Evolutionary conservation across 2,329 filamentous ascomycete species (phyloP), one percentile per base, ranked within the genome.

Genomic region (Rutstroemia sp.): DNA sequence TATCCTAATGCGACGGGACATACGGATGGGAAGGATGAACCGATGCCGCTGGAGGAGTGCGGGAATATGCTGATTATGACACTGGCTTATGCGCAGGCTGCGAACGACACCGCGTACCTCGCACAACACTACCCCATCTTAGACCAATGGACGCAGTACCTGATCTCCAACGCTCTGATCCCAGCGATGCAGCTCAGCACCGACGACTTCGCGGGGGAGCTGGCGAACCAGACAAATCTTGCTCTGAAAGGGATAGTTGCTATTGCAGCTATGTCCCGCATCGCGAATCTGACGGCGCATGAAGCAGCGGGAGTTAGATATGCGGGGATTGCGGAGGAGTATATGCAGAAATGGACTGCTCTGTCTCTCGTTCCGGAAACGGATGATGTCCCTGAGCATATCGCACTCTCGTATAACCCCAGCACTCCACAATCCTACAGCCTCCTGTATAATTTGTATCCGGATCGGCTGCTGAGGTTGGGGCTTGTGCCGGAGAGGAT

Each of bases 61-160:
- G 87, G 87, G 19, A 87, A 91, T 69, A 90, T 95, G 79, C 78
- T 95, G 57, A 89, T 91, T 67, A 87, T 91, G 84, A 84, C 84
- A 2, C 75, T 94, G 17, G 84, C 88, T 0, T 80, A 87, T 60
- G 79, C 79, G 0, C 82, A 86, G 66, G 73, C 74, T 5, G 73
- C 79, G 0, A 68, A 72, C 16, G 78, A 86, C 62, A 75, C 68
- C 2, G 72, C 63, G 7, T 84, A 81, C 63, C 76, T 94, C 30
- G 72, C 75, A 19, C 75, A 80, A 37, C 89, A 88, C 68, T 94
- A 92, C 72, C 69, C 73, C 2, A 76, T 92, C 38, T 84, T 89
- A 73, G 84, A 83, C 63, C 84, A 91, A 64, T 94, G 89, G 89
- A 89, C 88, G 0, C 77, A 80, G 2, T 92, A 90, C 68, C 74